phyloP scores from a whole-genome alignment of 1,284 basidiomycete species.

The Ustilago trichophora region DNA sequence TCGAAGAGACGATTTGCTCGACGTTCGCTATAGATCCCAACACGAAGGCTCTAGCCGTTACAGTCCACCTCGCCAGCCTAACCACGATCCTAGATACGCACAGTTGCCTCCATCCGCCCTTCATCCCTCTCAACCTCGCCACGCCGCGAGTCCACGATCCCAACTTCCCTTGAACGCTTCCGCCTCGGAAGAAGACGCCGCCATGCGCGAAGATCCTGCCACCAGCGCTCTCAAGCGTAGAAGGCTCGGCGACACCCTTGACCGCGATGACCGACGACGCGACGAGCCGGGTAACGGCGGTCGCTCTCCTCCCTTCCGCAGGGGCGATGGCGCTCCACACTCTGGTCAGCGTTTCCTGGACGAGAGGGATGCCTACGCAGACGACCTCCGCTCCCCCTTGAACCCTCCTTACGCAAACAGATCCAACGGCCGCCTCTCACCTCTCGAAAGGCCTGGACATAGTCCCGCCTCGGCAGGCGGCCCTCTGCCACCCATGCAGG shows the following conservation, averaged over 20 bases:
- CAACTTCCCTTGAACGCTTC: constrained; percentile 22
- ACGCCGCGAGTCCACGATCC: constrained; percentile 20
- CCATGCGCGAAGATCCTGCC: constrained; percentile 38
- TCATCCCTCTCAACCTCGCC: constrained; percentile 9
- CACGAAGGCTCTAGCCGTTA: constrained; percentile 24
- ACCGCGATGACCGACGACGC: constrained; percentile 35
- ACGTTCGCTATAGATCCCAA: constrained; percentile 27
- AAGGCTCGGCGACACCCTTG: constrained; percentile 32
- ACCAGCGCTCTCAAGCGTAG: constrained; percentile 34
- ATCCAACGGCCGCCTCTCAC: constrained; percentile 32
- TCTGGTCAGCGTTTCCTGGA: constrained; percentile 32
- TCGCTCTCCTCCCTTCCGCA: constrained; percentile 36
- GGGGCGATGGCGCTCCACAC: constrained; percentile 22
- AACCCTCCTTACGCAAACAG: constrained; percentile 25
- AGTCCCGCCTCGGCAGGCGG: constrained; percentile 30
- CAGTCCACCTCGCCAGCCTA: constrained; percentile 21
- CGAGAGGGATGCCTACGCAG: constrained; percentile 32
- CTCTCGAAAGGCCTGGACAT: constrained; percentile 22
- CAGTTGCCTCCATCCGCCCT: constrained; percentile 8
- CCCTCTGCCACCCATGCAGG: constrained; percentile 42
- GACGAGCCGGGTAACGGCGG: constrained; percentile 20
- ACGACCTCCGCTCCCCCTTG: constrained; percentile 33
- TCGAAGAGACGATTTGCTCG: constrained; percentile 35
- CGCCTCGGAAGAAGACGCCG: constrained; percentile 14
- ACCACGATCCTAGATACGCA: constrained; percentile 26